Evolutionary conservation across 2,329 filamentous ascomycete species (phyloP).

Genomic region (Ambrosiella xylebori): DNA sequence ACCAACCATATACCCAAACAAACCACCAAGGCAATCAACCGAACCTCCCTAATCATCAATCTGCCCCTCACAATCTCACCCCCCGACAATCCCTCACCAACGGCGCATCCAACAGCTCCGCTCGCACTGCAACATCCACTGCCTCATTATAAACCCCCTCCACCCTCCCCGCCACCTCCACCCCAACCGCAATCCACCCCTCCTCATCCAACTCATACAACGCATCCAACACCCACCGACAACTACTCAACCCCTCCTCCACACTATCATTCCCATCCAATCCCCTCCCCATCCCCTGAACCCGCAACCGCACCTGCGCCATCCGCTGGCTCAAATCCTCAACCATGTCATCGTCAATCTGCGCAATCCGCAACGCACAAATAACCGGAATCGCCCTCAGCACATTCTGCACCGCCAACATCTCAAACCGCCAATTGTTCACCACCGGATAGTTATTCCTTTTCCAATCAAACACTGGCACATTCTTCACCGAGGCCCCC

Average conservation of each 20-base stretch:
- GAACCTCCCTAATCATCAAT: not conserved
- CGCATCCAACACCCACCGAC: conserved; percentile 8
- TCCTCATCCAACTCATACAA: conserved; percentile 10
- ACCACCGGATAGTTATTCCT: not conserved
- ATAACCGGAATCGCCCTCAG: conserved; percentile 5
- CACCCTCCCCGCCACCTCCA: not conserved
- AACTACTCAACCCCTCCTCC: conserved; percentile 9
- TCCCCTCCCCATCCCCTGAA: not conserved
- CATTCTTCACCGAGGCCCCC: not conserved
- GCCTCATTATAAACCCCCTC: conserved; percentile 10
- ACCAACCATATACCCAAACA: not conserved
- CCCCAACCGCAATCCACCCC: conserved; percentile 11
- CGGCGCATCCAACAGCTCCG: conserved; percentile 8
- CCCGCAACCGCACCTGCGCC: conserved; percentile 2
- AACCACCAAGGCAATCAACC: not conserved
- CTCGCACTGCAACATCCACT: conserved; percentile 2
- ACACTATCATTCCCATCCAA: conserved; percentile 9
- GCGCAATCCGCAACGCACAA: conserved; percentile 9
- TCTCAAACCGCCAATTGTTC: conserved; percentile 5
- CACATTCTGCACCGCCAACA: conserved; percentile 2
- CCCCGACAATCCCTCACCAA: conserved; percentile 5
- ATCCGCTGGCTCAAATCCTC: conserved; percentile 5
- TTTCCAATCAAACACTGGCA: not conserved
- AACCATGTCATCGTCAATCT: conserved; percentile 4
- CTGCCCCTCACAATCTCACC: not conserved